A percentile compares a stretch with the other conserved stretches of the same genome.
Evolutionary conservation across 2,329 filamentous ascomycete genomes (phyloP).

Genomic region (Zalaria sp.): DNA sequence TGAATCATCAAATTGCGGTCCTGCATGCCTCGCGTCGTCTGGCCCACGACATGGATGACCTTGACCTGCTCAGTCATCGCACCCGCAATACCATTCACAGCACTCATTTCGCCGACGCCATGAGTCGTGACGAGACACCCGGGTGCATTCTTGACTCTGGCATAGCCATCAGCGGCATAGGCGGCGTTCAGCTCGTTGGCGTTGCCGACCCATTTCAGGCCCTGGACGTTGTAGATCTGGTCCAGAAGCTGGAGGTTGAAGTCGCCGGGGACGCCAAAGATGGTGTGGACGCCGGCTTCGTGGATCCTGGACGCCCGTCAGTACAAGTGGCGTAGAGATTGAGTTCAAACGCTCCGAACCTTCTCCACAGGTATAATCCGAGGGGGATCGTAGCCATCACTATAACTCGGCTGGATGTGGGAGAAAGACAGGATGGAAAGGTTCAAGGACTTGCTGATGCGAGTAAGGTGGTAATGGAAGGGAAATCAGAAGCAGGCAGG

Average conservation of each 20-base stretch:
- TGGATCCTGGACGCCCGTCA: not conserved
- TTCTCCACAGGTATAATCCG: not conserved
- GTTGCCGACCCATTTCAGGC: constrained; percentile 35
- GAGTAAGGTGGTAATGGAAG: no score
- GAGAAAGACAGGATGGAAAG: not conserved
- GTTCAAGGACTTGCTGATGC: not conserved
- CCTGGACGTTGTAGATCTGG: constrained; percentile 24
- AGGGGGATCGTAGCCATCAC: not conserved
- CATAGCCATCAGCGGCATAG: constrained; percentile 45
- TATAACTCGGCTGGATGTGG: not conserved
- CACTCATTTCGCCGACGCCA: constrained; percentile 23
- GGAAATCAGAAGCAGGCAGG: no score
- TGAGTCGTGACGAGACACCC: constrained; percentile 22
- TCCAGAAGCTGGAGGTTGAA: constrained; percentile 33
- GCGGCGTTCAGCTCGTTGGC: constrained; percentile 45
- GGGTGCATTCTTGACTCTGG: constrained; percentile 36
- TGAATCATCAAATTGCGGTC: constrained; percentile 30
- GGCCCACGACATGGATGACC: constrained; percentile 31
- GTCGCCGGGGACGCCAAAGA: constrained; percentile 27
- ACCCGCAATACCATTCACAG: constrained; percentile 31
- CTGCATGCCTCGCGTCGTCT: constrained; percentile 28
- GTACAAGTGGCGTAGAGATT: no score
- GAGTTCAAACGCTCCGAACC: no score
- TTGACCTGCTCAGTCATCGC: constrained; percentile 29
- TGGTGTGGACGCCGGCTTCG: not conserved